Percentiles rank a stretch among this genome's conserved stretches.
These are phyloP conservation scores for Stemphylium lycopersici DNA, from an alignment of 2,329 filamentous ascomycete genomes.

Conservation along the genomic window DNA sequence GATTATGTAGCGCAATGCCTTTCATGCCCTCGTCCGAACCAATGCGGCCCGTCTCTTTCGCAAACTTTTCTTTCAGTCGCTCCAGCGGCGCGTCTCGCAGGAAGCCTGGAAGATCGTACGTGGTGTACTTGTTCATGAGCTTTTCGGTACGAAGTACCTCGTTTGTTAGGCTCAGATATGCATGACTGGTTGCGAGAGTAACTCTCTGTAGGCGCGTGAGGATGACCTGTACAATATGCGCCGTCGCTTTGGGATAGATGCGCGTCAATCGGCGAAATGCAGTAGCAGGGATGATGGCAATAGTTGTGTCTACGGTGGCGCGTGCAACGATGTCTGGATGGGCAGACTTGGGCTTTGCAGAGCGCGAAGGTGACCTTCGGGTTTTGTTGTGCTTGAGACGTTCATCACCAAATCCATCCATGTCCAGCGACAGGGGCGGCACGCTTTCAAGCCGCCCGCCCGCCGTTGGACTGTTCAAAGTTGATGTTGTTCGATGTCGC, in stretches of 20 bases:
- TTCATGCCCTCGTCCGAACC: constrained; percentile 83
- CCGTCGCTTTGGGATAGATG: constrained; percentile 93
- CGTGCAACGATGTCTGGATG: constrained; percentile 98
- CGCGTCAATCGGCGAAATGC: constrained; percentile 91
- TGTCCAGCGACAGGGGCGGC: constrained; percentile 76
- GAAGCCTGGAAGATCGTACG: constrained; percentile 88
- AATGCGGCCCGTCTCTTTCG: constrained; percentile 79
- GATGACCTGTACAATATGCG: constrained; percentile 98
- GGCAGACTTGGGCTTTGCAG: constrained; percentile 69
- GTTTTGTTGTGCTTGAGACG: constrained; percentile 29
- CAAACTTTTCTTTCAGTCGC: constrained; percentile 91
- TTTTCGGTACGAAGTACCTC: constrained; percentile 93
- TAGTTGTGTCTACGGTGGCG: constrained; percentile 94
- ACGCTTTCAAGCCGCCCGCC: constrained; percentile 61
- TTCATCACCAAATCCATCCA: constrained; percentile 30
- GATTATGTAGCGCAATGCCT: constrained; percentile 93
- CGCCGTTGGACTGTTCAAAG: constrained; percentile 44
- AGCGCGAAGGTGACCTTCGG: constrained; percentile 34
- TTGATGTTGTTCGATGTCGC: constrained; percentile 37
- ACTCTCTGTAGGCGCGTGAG: constrained; percentile 92
- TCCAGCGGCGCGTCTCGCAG: constrained; percentile 82
- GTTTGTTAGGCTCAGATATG: constrained; percentile 87
- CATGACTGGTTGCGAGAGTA: constrained; percentile 91
- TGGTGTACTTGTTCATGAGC: constrained; percentile 91
- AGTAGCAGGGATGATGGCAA: constrained; percentile 96